A percentile compares a stretch with the other conserved stretches of the same genome.
Evolutionary conservation across 495 filamentous ascomycete genomes (phyloP).

Genomic region (Hypoxylon rickii): DNA sequence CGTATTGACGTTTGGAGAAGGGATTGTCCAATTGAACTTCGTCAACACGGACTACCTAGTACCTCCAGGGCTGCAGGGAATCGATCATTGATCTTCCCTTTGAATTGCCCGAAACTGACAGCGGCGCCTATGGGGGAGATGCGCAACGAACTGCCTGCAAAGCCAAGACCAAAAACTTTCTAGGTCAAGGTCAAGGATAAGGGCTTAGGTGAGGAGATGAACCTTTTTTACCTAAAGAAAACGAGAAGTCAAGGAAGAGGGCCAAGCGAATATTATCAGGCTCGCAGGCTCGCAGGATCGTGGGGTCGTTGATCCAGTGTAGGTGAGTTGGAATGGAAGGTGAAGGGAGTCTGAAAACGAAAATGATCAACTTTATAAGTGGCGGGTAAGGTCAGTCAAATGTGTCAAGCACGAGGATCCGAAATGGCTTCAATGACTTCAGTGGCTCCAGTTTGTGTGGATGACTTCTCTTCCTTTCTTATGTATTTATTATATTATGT

Average conservation of each 20-base stretch:
- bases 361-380: too few species aligned
- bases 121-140: background rate
- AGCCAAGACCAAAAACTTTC: background rate
- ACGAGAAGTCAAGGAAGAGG: background rate
- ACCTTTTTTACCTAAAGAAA: background rate
- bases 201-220: conserved; percentile 4
- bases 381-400: background rate
- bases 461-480: conserved; percentile 10
- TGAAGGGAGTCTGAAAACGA: conserved; percentile 3
- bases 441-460: conserved; percentile 1
- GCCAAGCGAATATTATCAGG: too few species aligned
- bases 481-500: too few species aligned
- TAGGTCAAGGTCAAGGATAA: conserved; percentile 6
- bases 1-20: conserved; percentile 34
- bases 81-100: conserved; percentile 3
- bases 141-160: conserved; percentile 16
- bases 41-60: conserved; percentile 10
- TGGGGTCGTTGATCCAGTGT: too few species aligned
- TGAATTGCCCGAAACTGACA: conserved; percentile 1
- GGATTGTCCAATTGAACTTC: conserved; percentile 34
- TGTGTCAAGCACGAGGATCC: background rate
- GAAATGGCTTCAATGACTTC: background rate
- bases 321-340: background rate
- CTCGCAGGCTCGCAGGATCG: too few species aligned
- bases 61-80: conserved; percentile 2